Evolutionary conservation across 139 green algal species (phyloP).

Genomic region (Spirogloea muscicola): DNA sequence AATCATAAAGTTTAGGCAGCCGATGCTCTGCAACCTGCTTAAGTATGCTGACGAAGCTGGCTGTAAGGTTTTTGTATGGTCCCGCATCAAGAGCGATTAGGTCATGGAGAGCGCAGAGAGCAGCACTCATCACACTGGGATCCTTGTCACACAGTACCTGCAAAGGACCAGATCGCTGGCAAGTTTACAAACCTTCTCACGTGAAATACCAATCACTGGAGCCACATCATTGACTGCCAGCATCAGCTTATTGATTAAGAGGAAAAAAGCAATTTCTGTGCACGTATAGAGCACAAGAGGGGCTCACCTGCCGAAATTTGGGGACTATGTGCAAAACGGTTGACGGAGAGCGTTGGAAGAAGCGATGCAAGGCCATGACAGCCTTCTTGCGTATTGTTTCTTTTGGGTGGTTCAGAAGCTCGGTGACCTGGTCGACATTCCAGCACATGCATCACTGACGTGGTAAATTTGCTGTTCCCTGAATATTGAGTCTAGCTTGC

Average conservation of each 20-base stretch:
- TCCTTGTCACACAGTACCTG: constrained; percentile 69
- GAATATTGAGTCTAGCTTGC: no score
- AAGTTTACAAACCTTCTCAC: no score
- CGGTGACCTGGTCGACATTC: constrained; percentile 65
- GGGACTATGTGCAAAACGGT: constrained; percentile 63
- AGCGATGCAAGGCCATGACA: constrained; percentile 82
- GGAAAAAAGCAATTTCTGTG: no score
- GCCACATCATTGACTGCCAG: no score
- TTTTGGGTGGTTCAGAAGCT: constrained; percentile 69
- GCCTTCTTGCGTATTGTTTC: constrained; percentile 93
- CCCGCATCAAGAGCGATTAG: constrained; percentile 59
- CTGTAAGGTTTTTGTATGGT: constrained; percentile 80
- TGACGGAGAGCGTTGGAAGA: constrained; percentile 62
- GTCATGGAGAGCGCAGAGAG: constrained; percentile 85
- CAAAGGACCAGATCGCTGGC: no score
- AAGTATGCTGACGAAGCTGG: constrained; percentile 87
- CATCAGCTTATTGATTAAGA: no score
- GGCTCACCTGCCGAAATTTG: constrained; percentile 64
- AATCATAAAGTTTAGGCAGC: constrained; percentile 87
- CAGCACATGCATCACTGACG: no score
- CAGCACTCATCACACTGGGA: constrained; percentile 88
- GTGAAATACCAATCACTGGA: no score
- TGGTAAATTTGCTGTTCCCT: no score
- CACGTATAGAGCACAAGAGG: no score
- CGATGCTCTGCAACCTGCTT: constrained; percentile 85